Base-by-base conservation (phyloP, 2,329 filamentous ascomycete species). In the Lachnellula arida region DNA sequence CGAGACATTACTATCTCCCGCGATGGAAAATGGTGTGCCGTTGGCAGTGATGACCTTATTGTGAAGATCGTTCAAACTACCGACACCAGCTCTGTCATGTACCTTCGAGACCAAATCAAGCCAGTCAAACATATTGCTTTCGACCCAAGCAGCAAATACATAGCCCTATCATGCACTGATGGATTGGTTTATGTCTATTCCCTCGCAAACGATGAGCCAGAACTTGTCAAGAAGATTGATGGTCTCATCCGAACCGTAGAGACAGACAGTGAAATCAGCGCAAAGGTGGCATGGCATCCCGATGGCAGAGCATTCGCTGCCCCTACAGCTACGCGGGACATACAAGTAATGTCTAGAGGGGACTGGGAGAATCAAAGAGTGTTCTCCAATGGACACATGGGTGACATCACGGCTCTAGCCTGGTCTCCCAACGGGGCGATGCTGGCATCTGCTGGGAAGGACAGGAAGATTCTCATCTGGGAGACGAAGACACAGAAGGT, bases 401-500 rank as follows among this genome's bases (percentile, higher is more conserved):
- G 86, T 17, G 89, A 95, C 63, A 87, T 99, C 56, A 96, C 91
- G 0, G 88, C 92, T 2, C 74, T 95, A 37, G 85, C 89, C 37
- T 99, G 94, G 94, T 96, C 93, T 14, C 91, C 91, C 1, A 99
- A 99, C 68, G 94, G 94, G 40, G 89, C 92, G 1, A 78, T 99
- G 66, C 78, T 99, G 22, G 91, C 86, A 9, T 84, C 84, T 17
- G 84, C 86, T 15, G 84, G 77, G 60, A 84, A 82, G 63, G 86
- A 88, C 66, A 80, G 81, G 64, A 89, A 84, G 68, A 74, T 95
- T 4, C 70, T 88, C 25, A 76, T 99, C 2, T 99, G 95, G 94
- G 91, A 97, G 67, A 87, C 89, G 1, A 91, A 88, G 71, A 90
- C 89, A 1, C 93, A 97, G 72, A 89, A 83, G 50, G 80, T 96